phyloP scores from a whole-genome alignment of 2,329 filamentous ascomycete species.

The Pseudopithomyces maydicus region DNA sequence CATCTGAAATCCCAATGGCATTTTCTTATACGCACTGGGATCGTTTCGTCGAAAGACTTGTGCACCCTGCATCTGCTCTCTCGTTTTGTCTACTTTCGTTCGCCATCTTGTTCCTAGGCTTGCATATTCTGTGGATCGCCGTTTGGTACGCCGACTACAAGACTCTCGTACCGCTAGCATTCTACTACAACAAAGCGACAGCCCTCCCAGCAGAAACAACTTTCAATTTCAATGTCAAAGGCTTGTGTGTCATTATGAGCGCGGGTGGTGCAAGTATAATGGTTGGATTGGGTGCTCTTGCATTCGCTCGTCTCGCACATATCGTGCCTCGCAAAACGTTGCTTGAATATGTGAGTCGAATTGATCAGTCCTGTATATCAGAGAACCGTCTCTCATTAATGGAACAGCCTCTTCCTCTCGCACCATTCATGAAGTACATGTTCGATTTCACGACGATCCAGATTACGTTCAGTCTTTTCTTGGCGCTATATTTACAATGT shows the following conservation, averaged over 20 bases:
- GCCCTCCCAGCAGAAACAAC: neutral
- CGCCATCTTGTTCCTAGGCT: neutral
- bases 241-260: too few species aligned
- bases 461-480: too few species aligned
- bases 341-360: too few species aligned
- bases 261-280: too few species aligned
- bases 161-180: neutral
- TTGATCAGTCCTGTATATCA: too few species aligned
- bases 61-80: neutral
- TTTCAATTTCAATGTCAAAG: too few species aligned
- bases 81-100: neutral
- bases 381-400: too few species aligned
- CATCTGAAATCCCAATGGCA: too few species aligned
- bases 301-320: too few species aligned
- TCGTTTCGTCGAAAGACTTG: neutral
- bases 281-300: too few species aligned
- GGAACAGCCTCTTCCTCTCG: too few species aligned
- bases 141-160: neutral
- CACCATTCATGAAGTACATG: neutral
- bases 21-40: neutral
- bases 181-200: neutral
- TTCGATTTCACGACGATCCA: neutral
- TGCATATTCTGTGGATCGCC: neutral
- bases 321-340: too few species aligned
- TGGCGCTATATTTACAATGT: neutral